phyloP scores from a whole-genome alignment of 2,329 filamentous ascomycete genomes.

The Fusarium sambucinum region DNA sequence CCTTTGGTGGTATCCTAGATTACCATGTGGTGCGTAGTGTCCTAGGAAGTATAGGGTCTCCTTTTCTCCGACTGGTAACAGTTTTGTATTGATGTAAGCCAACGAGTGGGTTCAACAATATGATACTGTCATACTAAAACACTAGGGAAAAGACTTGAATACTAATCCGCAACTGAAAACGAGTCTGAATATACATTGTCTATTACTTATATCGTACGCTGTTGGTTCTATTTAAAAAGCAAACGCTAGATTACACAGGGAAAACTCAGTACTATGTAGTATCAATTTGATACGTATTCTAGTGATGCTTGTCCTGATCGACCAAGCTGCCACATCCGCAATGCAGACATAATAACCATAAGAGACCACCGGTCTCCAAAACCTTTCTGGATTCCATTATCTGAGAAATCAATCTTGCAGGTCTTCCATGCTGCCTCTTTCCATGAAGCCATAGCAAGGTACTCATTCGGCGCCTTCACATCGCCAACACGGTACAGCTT shows the following conservation, averaged over 20 bases:
- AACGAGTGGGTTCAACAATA: neutral
- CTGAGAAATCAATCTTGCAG: constrained; percentile 37
- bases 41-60: neutral
- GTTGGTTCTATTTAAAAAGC: neutral
- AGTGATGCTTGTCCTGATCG: constrained; percentile 37
- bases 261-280: constrained; percentile 8
- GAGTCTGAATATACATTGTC: neutral
- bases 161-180: neutral
- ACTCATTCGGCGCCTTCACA: constrained; percentile 27
- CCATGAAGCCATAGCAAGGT: constrained; percentile 36
- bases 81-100: too few relatives aligned
- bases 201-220: constrained; percentile 12
- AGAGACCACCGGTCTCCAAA: constrained; percentile 35
- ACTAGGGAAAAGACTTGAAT: neutral
- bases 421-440: constrained; percentile 40
- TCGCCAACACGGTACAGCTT: constrained; percentile 38
- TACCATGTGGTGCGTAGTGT: neutral
- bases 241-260: constrained; percentile 11
- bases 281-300: constrained; percentile 33
- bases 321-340: constrained; percentile 40
- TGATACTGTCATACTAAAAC: neutral
- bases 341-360: constrained; percentile 38
- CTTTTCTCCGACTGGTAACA: neutral
- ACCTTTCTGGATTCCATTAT: constrained; percentile 18
- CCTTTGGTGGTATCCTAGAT: neutral